These are phyloP conservation scores for Turritis glabra DNA, from an alignment of 345 rosid species.

Conservation along the genomic window DNA sequence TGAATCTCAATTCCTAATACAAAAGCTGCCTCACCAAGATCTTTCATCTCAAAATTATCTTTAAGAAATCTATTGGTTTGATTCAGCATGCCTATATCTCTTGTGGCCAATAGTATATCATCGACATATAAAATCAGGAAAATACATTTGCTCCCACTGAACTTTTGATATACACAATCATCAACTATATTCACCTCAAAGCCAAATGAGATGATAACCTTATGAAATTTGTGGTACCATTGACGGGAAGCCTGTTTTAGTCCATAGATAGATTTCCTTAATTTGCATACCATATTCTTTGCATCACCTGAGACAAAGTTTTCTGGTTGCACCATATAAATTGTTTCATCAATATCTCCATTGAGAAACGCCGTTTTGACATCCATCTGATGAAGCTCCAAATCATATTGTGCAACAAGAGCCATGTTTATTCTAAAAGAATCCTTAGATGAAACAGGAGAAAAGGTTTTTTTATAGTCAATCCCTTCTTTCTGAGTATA, in stretches of 20 bases:
- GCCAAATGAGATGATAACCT: not conserved
- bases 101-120: not conserved
- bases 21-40: slow-evolving; percentile 5
- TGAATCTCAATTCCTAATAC: not conserved
- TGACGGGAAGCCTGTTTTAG: not conserved
- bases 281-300: no score
- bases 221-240: not conserved
- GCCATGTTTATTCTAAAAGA: not conserved
- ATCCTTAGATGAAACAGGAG: not conserved
- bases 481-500: not conserved
- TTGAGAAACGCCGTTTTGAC: no score
- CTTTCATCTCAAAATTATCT: not conserved
- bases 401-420: no score
- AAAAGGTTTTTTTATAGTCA: not conserved
- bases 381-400: no score
- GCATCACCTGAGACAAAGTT: no score
- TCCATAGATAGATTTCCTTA: not conserved
- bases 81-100: not conserved
- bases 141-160: not conserved
- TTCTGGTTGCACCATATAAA: no score
- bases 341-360: no score
- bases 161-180: not conserved
- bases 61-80: not conserved
- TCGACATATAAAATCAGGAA: not conserved
- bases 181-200: not conserved